Evolutionary conservation across 1,139 yeast genomes (phyloP).

Genomic region (Pneumocystis murina): DNA sequence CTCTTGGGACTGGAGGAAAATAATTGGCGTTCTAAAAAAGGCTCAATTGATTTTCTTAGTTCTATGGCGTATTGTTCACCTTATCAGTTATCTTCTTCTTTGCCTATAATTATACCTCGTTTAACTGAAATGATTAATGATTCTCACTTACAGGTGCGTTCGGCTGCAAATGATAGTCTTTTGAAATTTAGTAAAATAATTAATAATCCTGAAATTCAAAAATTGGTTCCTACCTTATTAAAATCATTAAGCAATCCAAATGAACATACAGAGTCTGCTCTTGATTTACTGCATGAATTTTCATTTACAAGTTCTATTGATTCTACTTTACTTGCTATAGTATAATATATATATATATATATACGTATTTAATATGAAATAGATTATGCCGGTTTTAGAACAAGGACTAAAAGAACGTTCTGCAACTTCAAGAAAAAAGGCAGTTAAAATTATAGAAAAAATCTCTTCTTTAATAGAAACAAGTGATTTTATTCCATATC

Average conservation of each 20-base stretch:
- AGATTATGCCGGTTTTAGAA: constrained; percentile 66
- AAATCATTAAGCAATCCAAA: constrained; percentile 96
- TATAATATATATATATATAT: constrained; percentile 19
- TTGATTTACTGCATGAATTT: constrained; percentile 73
- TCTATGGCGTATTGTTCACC: constrained; percentile 98
- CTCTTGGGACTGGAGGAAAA: constrained; percentile 72
- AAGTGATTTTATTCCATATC: constrained; percentile 70
- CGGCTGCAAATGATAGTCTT: constrained; percentile 80
- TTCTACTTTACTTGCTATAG: constrained; percentile 91
- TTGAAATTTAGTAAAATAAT: constrained; percentile 93
- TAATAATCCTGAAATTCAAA: constrained; percentile 90
- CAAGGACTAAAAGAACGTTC: constrained; percentile 92
- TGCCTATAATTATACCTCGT: constrained; percentile 84
- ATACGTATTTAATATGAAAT: background rate
- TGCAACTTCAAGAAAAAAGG: constrained; percentile 79
- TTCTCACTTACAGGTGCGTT: constrained; percentile 89
- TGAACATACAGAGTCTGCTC: constrained; percentile 68
- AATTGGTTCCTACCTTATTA: constrained; percentile 72
- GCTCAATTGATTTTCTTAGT: constrained; percentile 89
- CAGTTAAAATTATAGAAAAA: constrained; percentile 96
- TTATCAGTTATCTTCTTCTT: constrained; percentile 73
- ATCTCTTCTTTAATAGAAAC: constrained; percentile 93
- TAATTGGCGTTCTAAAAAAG: constrained; percentile 94
- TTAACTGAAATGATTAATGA: constrained; percentile 90
- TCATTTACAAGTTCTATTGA: constrained; percentile 95